Evolutionary conservation across 2,329 filamentous ascomycete genomes (phyloP).

Genomic region (Penicillium sp.): DNA sequence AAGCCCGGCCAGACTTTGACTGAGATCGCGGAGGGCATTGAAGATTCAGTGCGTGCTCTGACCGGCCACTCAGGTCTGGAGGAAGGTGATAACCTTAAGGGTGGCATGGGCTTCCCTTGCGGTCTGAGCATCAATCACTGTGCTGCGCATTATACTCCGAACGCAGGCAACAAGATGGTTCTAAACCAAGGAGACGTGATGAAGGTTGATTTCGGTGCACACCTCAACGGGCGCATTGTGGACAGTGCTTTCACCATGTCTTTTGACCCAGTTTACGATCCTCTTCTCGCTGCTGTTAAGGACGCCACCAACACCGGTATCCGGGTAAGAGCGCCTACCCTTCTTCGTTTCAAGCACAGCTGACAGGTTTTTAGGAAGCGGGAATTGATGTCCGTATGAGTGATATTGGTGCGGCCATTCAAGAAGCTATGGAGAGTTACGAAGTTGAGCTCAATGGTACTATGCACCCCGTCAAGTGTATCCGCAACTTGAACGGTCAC

Average conservation of each 20-base stretch:
- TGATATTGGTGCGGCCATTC: slow-evolving; percentile 78
- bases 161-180: slow-evolving; percentile 77
- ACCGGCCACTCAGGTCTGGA: slow-evolving; percentile 73
- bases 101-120: slow-evolving; percentile 83
- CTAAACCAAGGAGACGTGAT: slow-evolving; percentile 66
- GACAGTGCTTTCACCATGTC: slow-evolving; percentile 69
- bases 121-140: slow-evolving; percentile 82
- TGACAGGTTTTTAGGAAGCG: slow-evolving; percentile 60
- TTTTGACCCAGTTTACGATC: slow-evolving; percentile 67
- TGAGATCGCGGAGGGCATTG: slow-evolving; percentile 83
- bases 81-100: slow-evolving; percentile 74
- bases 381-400: slow-evolving; percentile 88
- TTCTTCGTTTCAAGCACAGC: not conserved
- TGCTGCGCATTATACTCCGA: slow-evolving; percentile 83
- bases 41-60: slow-evolving; percentile 73
- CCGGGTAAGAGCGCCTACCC: slow-evolving; percentile 45
- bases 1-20: slow-evolving; percentile 77
- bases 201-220: slow-evolving; percentile 72
- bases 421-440: slow-evolving; percentile 91
- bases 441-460: slow-evolving; percentile 79
- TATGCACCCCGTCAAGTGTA: slow-evolving; percentile 76
- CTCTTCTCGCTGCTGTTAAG: slow-evolving; percentile 64
- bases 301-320: slow-evolving; percentile 73
- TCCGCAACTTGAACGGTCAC: slow-evolving; percentile 85
- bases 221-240: slow-evolving; percentile 68